Evolutionary conservation across 192 early-diverging fungal species (phyloP).

Genomic region (Phycomyces nitens): DNA sequence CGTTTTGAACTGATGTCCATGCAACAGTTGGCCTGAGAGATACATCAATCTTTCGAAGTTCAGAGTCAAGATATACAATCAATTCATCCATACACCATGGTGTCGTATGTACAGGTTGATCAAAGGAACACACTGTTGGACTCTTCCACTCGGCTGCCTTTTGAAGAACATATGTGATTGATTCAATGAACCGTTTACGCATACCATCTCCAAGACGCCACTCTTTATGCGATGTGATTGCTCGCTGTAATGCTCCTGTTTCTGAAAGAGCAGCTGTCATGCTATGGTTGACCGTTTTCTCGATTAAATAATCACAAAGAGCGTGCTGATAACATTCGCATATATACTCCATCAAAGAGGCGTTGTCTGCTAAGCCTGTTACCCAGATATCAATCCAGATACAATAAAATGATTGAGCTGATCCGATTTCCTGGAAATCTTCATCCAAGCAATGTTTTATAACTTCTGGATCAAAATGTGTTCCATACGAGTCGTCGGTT

Average conservation of each 20-base stretch:
- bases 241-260: constrained; percentile 7
- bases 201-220: constrained; percentile 5
- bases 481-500: not conserved
- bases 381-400: constrained; percentile 49
- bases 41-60: constrained; percentile 21
- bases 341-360: constrained; percentile 41
- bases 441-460: constrained; percentile 19
- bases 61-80: constrained; percentile 39
- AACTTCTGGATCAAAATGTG: constrained; percentile 10
- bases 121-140: constrained; percentile 42
- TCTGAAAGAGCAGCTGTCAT: constrained; percentile 1
- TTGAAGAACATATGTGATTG: constrained; percentile 38
- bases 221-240: not conserved
- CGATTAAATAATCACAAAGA: constrained; percentile 52
- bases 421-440: constrained; percentile 19
- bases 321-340: constrained; percentile 49
- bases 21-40: constrained; percentile 16
- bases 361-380: constrained; percentile 39
- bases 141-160: constrained; percentile 41
- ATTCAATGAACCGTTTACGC: constrained; percentile 46
- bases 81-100: constrained; percentile 53
- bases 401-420: constrained; percentile 21
- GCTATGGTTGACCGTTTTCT: constrained; percentile 16
- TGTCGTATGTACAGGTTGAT: constrained; percentile 35
- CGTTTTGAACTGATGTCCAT: constrained; percentile 13